Evolutionary conservation across 2,329 filamentous ascomycete species (phyloP).

Genomic region (Geosmithia putterillii): DNA sequence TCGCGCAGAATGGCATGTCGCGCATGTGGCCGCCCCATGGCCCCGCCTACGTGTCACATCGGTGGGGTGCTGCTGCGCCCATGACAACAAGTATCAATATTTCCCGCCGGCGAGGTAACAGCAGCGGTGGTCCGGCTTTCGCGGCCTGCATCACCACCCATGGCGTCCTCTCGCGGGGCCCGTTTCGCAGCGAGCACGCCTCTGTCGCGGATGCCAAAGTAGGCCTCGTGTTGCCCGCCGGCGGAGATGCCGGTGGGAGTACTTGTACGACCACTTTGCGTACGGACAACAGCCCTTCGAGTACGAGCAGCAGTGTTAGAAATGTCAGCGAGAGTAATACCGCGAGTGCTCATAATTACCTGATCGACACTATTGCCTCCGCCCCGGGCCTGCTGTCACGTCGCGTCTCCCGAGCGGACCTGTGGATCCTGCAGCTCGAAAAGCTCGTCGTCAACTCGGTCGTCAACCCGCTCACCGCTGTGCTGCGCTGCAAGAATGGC

Average conservation of each 20-base stretch:
- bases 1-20: constrained; percentile 84
- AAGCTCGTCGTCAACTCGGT: constrained; percentile 73
- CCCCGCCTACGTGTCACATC: constrained; percentile 23
- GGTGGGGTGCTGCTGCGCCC: too few relatives aligned
- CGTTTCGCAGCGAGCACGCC: constrained; percentile 40
- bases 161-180: constrained; percentile 36
- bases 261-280: too few relatives aligned
- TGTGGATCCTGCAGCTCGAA: constrained; percentile 61
- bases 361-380: constrained; percentile 26
- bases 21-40: constrained; percentile 43
- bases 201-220: constrained; percentile 34
- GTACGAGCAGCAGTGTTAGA: constrained; percentile 3
- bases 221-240: constrained; percentile 29
- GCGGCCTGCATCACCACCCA: constrained; percentile 53
- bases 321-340: too few relatives aligned
- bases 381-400: constrained; percentile 30
- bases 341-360: constrained; percentile 21
- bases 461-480: constrained; percentile 74
- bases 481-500: constrained; percentile 72
- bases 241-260: neutral
- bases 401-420: constrained; percentile 24
- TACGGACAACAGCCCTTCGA: neutral
- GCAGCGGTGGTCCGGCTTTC: constrained; percentile 46
- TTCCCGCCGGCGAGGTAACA: too few relatives aligned
- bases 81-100: too few relatives aligned